A percentile compares a stretch with the other conserved stretches of the same genome.
phyloP scores from a whole-genome alignment of 2,329 filamentous ascomycete species.

The Trichoderma arundinaceum region DNA sequence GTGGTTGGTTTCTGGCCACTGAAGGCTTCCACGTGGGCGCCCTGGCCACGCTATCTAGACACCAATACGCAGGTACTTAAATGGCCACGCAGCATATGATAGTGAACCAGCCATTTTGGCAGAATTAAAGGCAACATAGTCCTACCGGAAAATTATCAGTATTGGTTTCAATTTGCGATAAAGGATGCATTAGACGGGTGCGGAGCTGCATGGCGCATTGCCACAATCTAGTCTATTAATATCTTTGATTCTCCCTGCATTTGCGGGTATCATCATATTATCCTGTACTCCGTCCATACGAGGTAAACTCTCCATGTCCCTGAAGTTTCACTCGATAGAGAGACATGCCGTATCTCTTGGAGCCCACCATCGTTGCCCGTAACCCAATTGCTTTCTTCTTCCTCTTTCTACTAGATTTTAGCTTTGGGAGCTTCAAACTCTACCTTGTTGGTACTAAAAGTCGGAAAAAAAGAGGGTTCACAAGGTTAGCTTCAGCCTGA shows the following conservation, averaged over 20 bases:
- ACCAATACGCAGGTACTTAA: background rate
- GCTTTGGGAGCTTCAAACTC: conserved; percentile 41
- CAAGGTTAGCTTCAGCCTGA: conserved; percentile 1
- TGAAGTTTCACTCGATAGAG: no score
- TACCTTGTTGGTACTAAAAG: conserved; percentile 41
- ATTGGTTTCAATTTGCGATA: conserved; percentile 8
- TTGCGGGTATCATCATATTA: no score
- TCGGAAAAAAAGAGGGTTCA: background rate
- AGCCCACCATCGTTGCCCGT: no score
- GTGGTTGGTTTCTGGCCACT: conserved; percentile 14
- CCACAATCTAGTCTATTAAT: conserved; percentile 14
- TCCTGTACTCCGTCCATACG: no score
- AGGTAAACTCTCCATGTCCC: no score
- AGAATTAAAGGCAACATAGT: conserved; percentile 1
- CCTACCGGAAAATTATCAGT: background rate
- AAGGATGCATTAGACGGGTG: conserved; percentile 9
- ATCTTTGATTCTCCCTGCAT: background rate
- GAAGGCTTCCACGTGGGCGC: conserved; percentile 21
- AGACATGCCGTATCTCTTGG: no score
- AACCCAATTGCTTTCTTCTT: no score
- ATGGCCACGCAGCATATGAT: background rate
- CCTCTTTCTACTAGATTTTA: conserved; percentile 38
- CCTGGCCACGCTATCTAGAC: background rate
- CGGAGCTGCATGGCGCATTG: conserved; percentile 11
- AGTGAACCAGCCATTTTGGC: background rate